Evolutionary conservation across 148 eudicot species (phyloP).

Genomic region (Persicaria tinctoria): DNA sequence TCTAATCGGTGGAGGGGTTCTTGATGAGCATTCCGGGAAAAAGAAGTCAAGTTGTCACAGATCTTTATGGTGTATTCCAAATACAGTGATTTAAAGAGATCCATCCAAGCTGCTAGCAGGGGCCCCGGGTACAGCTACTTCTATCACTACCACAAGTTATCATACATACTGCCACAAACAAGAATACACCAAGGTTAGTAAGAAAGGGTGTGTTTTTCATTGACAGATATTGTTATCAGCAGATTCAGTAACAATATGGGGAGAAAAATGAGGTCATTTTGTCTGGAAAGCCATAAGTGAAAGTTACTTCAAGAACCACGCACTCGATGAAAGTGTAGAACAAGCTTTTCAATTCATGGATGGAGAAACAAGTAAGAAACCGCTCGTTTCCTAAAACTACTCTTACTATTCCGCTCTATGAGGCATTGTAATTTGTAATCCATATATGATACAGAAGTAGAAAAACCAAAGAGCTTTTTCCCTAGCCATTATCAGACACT

Average conservation of each 20-base stretch:
- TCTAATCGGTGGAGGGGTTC: background rate
- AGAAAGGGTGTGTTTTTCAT: background rate
- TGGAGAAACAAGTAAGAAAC: background rate
- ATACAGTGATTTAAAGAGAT: background rate
- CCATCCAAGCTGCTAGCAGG: background rate
- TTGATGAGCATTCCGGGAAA: background rate
- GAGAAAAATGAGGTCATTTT: background rate
- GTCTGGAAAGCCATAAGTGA: background rate
- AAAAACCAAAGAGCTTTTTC: background rate
- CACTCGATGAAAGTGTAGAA: background rate
- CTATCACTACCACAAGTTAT: conserved; percentile 1
- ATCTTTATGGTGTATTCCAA: background rate
- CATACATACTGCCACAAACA: conserved; percentile 1
- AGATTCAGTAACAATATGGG: background rate
- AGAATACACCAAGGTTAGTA: background rate
- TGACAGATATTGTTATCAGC: background rate
- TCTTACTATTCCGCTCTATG: background rate
- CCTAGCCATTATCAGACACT: background rate
- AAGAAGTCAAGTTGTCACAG: background rate
- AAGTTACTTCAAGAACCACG: background rate
- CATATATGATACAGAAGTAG: background rate
- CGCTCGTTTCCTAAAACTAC: background rate
- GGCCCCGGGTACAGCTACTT: background rate
- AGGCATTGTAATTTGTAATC: background rate
- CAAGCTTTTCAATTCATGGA: background rate